phyloP scores from a whole-genome alignment of 345 rosid genomes.

The Citrus inodora region DNA sequence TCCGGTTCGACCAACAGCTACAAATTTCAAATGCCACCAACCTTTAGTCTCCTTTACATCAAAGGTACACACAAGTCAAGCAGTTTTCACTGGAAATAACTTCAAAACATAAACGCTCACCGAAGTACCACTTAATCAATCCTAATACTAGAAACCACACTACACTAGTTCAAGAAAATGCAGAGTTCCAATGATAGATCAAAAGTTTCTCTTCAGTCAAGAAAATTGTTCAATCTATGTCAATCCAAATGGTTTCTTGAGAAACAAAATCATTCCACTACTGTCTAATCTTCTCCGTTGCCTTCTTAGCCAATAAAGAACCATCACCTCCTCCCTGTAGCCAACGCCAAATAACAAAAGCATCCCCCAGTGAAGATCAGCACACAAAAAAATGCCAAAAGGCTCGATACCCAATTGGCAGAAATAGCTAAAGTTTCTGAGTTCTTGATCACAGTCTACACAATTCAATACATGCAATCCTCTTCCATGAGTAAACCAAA shows the following conservation, averaged over 20 bases:
- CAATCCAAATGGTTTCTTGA: conserved; percentile 29
- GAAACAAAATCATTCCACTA: conserved; percentile 27
- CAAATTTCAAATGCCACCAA: conserved; percentile 15
- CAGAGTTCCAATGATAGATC: conserved; percentile 10
- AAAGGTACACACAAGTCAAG: conserved; percentile 14
- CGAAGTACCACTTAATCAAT: conserved; percentile 13
- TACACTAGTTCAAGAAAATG: conserved; percentile 17
- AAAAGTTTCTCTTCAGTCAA: conserved; percentile 7
- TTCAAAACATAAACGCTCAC: conserved; percentile 11
- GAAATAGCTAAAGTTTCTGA: conserved; percentile 9
- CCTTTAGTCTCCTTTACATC: conserved; percentile 10
- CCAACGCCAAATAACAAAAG: conserved; percentile 22
- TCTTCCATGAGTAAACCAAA: conserved; percentile 41
- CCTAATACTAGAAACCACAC: conserved; percentile 5
- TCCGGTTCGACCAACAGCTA: conserved; percentile 15
- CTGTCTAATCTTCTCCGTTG: conserved; percentile 22
- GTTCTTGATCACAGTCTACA: conserved; percentile 12
- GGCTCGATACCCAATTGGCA: conserved; percentile 13
- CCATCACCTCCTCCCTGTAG: conserved; percentile 31
- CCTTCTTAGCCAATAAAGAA: conserved; percentile 24
- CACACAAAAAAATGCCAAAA: conserved; percentile 13
- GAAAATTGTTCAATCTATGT: conserved; percentile 25
- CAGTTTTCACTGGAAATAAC: conserved; percentile 11
- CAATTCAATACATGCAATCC: conserved; percentile 32
- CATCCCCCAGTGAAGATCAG: conserved; percentile 28